phyloP scores from a whole-genome alignment of 2,329 filamentous ascomycete species.

The Hymenoscyphus fructigenus region DNA sequence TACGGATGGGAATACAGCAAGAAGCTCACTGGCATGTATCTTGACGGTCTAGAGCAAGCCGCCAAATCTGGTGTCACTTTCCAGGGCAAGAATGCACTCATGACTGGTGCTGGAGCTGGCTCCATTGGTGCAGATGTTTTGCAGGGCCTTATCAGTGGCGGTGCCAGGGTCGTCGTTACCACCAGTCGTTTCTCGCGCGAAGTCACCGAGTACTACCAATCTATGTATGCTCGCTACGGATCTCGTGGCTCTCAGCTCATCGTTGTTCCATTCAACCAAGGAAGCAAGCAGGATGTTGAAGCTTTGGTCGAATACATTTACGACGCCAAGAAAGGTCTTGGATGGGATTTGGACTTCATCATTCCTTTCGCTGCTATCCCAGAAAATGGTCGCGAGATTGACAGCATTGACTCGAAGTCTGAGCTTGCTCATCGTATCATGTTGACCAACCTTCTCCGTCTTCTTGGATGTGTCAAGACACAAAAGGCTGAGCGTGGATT shows the following conservation, averaged over 20 bases:
- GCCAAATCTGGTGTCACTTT: conserved; percentile 87
- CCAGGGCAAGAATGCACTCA: conserved; percentile 91
- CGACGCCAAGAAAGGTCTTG: conserved; percentile 90
- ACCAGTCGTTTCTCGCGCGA: conserved; percentile 95
- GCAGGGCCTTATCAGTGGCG: conserved; percentile 92
- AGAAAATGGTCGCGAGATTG: conserved; percentile 96
- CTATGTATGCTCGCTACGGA: conserved; percentile 94
- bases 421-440: conserved; percentile 98
- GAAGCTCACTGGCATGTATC: conserved; percentile 90
- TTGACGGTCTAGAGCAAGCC: conserved; percentile 87
- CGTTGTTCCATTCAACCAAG: conserved; percentile 98
- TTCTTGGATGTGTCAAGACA: conserved; percentile 85
- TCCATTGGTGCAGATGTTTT: conserved; percentile 97
- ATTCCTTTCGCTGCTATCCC: conserved; percentile 97
- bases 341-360: conserved; percentile 96
- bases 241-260: conserved; percentile 94
- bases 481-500: conserved; percentile 87
- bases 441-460: conserved; percentile 92
- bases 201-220: conserved; percentile 98
- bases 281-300: conserved; percentile 96
- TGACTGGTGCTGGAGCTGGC: conserved; percentile 97
- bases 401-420: conserved; percentile 93
- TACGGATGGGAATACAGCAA: conserved; percentile 99
- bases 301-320: conserved; percentile 95
- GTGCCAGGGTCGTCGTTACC: conserved; percentile 94